phyloP scores from a whole-genome alignment of 2,329 filamentous ascomycete genomes.

The Penicillium sp. region DNA sequence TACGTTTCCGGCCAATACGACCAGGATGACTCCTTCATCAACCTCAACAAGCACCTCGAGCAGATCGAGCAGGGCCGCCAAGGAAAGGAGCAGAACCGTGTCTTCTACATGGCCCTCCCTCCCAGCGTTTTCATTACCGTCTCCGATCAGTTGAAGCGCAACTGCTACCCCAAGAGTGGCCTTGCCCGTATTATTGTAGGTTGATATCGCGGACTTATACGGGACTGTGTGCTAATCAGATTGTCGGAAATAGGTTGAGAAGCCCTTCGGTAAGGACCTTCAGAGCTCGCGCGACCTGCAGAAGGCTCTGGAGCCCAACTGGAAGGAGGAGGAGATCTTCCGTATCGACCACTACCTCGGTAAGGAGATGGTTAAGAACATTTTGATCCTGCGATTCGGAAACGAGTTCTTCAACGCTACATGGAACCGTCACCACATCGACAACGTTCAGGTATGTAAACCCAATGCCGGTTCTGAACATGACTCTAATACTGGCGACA shows the following conservation, averaged over 20 bases:
- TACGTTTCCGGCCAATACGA: conserved; percentile 99
- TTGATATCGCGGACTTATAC: conserved; percentile 12
- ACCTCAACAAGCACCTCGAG: conserved; percentile 81
- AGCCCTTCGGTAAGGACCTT: conserved; percentile 97
- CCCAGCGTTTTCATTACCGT: conserved; percentile 98
- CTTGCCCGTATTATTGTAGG: conserved; percentile 92
- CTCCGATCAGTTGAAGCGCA: conserved; percentile 94
- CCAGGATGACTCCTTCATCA: conserved; percentile 88
- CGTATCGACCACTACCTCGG: conserved; percentile 99
- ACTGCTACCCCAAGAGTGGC: conserved; percentile 90
- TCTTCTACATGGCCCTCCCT: conserved; percentile 99
- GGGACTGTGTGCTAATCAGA: conserved; percentile 21
- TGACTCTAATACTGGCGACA: conserved; percentile 28
- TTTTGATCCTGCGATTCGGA: conserved; percentile 94
- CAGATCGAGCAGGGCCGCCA: conserved; percentile 77
- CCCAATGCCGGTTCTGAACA: too few relatives aligned
- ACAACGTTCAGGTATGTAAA: conserved; percentile 78
- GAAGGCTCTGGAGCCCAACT: conserved; percentile 92
- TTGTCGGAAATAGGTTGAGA: conserved; percentile 73
- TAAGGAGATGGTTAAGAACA: conserved; percentile 99
- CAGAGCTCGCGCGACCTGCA: conserved; percentile 92
- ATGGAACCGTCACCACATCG: conserved; percentile 99
- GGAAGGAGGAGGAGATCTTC: conserved; percentile 98
- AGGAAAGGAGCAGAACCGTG: conserved; percentile 75
- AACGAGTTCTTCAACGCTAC: conserved; percentile 98